Conservation (phyloP, 2,329 filamentous ascomycete genomes). For the Hypoxylon sp. region DNA sequence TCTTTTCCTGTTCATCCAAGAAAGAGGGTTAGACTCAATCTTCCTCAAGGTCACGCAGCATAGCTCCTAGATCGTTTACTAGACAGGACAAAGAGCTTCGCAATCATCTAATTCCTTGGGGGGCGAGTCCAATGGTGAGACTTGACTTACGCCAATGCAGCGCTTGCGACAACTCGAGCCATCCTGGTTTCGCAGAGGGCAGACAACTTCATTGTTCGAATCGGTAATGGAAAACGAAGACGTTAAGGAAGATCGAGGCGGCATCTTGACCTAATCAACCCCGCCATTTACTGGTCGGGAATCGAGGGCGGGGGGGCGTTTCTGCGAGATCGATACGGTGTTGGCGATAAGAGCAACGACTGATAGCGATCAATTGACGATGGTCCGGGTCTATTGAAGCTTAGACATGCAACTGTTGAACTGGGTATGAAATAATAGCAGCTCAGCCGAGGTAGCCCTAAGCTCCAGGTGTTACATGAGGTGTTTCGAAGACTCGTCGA, state of each 20-base stretch:
- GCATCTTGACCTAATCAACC: conserved; percentile 74
- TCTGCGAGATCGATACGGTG: conserved; percentile 45
- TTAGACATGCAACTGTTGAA: conserved; percentile 41
- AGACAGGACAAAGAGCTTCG: conserved; percentile 22
- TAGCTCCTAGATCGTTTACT: conserved; percentile 14
- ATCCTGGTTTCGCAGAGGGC: conserved; percentile 95
- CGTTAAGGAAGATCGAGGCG: conserved; percentile 86
- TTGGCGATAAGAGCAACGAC: conserved; percentile 47
- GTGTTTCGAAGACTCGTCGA: conserved; percentile 56
- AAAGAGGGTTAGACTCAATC: conserved; percentile 43
- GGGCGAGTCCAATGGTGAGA: conserved; percentile 34
- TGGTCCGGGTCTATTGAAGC: conserved; percentile 37
- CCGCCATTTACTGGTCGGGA: conserved; percentile 64
- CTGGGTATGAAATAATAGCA: conserved; percentile 36
- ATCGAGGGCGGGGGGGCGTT: conserved; percentile 55
- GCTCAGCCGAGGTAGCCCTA: conserved; percentile 53
- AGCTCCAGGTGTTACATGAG: conserved; percentile 60
- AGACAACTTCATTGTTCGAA: conserved; percentile 95
- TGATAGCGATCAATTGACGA: conserved; percentile 44
- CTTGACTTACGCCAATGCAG: conserved; percentile 91
- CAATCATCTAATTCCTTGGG: conserved; percentile 17
- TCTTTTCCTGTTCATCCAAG: conserved; percentile 77
- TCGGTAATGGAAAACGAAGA: conserved; percentile 93
- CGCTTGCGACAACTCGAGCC: conserved; percentile 96
- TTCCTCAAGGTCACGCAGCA: background rate